Base-by-base conservation (phyloP, 2,329 filamentous ascomycete species). In the Colletotrichum musicola region DNA sequence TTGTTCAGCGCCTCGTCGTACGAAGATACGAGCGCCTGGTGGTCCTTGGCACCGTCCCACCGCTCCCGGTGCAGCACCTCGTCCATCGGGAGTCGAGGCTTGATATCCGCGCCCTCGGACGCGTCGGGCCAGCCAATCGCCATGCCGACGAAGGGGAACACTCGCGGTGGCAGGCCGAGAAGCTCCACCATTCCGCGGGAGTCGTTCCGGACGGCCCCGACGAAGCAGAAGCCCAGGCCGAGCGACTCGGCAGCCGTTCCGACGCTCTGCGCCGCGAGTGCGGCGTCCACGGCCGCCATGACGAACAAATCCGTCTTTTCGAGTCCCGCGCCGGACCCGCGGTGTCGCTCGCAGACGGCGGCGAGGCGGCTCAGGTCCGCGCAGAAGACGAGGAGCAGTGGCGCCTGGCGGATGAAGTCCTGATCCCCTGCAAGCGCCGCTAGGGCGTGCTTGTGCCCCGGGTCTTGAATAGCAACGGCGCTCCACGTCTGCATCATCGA, bases 401-500 rank as follows among this genome's bases (percentile, higher is more conserved):
- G 76, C 27, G 77, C 76, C 14, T 72, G 49, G 12, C 73, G 74
- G 53, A 79, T 76, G 69, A 79, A 79, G 22, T 72, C 73, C 69
- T 79, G 77, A 68, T 77, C 71, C 40, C 71, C 74, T 47, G 74
- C 73, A 3, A 79, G 70, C 1, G 57, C 35, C 1, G 78, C 76
- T 12, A 74, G 72, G 53, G 72, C 38, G 18, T 71, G 63, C 51
- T 79, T 78, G 40, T 72, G 73, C n/a, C 62, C 67, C 4, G 72
- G 56, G 44, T 77, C 74, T 35, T 72, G 40, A 13, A 79, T 60
- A 13, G 76, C 75, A 22, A 79, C 68, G 14, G 75, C 75, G 61
- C 76, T 77, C 76, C 77, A 79, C 0, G 76, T 76, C 61, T 79
- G 78, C 30, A 79, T 69, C 68, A 79, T 78, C 7, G 75, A 79